These are phyloP conservation scores for Termitomyces sp. DNA, from an alignment of 768 basidiomycete genomes.

Conservation along the genomic window DNA sequence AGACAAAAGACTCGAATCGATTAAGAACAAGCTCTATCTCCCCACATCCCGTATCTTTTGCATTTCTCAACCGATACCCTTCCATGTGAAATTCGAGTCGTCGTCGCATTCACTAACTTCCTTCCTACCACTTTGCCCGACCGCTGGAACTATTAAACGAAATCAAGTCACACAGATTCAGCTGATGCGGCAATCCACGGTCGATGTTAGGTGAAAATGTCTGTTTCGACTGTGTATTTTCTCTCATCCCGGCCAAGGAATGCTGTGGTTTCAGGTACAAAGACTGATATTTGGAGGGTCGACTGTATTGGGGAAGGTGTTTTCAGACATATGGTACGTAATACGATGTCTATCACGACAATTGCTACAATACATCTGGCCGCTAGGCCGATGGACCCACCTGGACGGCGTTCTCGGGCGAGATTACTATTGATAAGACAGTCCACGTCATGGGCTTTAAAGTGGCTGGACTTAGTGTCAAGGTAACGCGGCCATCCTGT, in stretches of 20 bases:
- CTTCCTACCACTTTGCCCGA: slow-evolving; percentile 58
- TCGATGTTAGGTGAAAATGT: slow-evolving; percentile 50
- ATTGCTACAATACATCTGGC: not conserved
- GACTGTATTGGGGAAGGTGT: slow-evolving; percentile 60
- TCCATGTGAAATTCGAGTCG: slow-evolving; percentile 58
- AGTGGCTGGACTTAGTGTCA: slow-evolving; percentile 58
- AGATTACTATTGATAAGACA: slow-evolving; percentile 45
- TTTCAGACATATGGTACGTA: slow-evolving; percentile 52
- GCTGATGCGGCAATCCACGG: slow-evolving; percentile 60
- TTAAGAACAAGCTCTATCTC: slow-evolving; percentile 41
- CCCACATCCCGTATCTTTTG: slow-evolving; percentile 59
- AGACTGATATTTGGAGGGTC: slow-evolving; percentile 67
- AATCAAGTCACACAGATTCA: slow-evolving; percentile 48
- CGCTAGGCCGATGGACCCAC: slow-evolving; percentile 57
- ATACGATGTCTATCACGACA: not conserved
- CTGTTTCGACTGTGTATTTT: not conserved
- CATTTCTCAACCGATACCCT: slow-evolving; percentile 57
- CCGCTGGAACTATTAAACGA: slow-evolving; percentile 22
- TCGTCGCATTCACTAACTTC: slow-evolving; percentile 50
- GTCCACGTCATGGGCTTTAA: slow-evolving; percentile 59
- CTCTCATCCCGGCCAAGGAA: slow-evolving; percentile 30
- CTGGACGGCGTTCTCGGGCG: slow-evolving; percentile 59
- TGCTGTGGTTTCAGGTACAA: slow-evolving; percentile 41
- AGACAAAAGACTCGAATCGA: slow-evolving; percentile 31
- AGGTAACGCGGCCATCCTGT: slow-evolving; percentile 33